A percentile compares a stretch with the other conserved stretches of the same genome.
These are phyloP conservation scores for Globisporangium ultimum DNA, from an alignment of 352 stramenopile species.

Conservation along the genomic window DNA sequence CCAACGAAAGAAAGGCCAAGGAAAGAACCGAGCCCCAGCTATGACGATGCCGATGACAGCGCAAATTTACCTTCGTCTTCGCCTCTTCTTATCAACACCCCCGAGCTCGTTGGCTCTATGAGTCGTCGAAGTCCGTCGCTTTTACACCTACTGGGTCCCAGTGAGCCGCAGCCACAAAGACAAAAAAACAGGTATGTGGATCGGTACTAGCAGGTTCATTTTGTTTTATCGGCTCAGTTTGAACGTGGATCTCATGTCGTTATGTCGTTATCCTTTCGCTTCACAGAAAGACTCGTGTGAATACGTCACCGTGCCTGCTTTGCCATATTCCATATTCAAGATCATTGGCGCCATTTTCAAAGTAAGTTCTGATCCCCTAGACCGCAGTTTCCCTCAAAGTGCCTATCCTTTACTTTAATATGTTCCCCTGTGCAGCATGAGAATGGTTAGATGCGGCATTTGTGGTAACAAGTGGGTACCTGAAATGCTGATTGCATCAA, in stretches of 20 bases:
- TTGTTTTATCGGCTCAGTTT: not conserved
- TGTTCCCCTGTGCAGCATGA: slow-evolving; percentile 70
- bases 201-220: not conserved
- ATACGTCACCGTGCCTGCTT: slow-evolving; percentile 87
- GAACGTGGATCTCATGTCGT: not conserved
- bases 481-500: slow-evolving; percentile 92
- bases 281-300: slow-evolving; percentile 40
- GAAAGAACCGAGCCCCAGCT: slow-evolving; percentile 35
- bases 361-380: slow-evolving; percentile 37
- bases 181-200: slow-evolving; percentile 26
- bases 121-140: slow-evolving; percentile 46
- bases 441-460: slow-evolving; percentile 94
- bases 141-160: slow-evolving; percentile 23
- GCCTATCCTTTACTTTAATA: not conserved
- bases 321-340: slow-evolving; percentile 98
- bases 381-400: too few relatives aligned
- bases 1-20: slow-evolving; percentile 33
- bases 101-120: slow-evolving; percentile 33
- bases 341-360: slow-evolving; percentile 93
- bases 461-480: slow-evolving; percentile 98
- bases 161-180: slow-evolving; percentile 15
- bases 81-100: slow-evolving; percentile 28
- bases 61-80: slow-evolving; percentile 21
- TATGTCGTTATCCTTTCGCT: not conserved
- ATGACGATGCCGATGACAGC: slow-evolving; percentile 37